Conservation (phyloP, 2,329 filamentous ascomycete species). For the Elsinoe perseae region DNA sequence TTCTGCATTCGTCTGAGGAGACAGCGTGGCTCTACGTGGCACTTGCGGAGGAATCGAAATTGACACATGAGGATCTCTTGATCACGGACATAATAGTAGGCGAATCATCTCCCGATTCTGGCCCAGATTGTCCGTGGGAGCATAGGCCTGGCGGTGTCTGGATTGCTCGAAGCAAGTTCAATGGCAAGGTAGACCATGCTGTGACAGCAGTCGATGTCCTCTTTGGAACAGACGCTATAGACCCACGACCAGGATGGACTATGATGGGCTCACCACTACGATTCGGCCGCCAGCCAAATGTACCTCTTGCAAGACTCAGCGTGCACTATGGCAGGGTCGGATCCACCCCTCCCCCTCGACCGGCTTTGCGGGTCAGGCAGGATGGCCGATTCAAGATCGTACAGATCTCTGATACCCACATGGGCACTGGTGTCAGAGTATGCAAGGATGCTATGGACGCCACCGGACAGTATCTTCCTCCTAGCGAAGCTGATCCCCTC, state of each 20-base stretch:
- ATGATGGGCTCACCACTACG: constrained; percentile 66
- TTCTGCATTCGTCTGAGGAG: no score
- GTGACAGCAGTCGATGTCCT: constrained; percentile 79
- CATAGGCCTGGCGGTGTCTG: constrained; percentile 67
- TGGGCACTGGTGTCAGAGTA: constrained; percentile 77
- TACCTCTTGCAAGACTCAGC: constrained; percentile 66
- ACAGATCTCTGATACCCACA: constrained; percentile 84
- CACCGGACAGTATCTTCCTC: constrained; percentile 59
- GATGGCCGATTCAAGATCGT: constrained; percentile 96
- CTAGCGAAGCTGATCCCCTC: constrained; percentile 83
- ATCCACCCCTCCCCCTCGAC: constrained; percentile 52
- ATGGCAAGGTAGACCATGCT: constrained; percentile 64
- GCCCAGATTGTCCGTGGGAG: constrained; percentile 53
- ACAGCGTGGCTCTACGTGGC: no score
- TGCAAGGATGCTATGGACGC: constrained; percentile 78
- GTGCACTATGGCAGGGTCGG: constrained; percentile 58
- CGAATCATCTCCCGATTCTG: no score
- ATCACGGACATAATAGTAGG: no score
- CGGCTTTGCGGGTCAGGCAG: constrained; percentile 68
- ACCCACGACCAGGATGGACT: constrained; percentile 78
- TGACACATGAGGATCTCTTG: no score
- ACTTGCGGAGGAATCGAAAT: no score
- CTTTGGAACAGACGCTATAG: constrained; percentile 84
- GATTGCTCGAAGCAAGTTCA: constrained; percentile 67
- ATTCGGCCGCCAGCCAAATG: constrained; percentile 54